These are phyloP conservation scores for Acanthamoeba comandoni DNA, from an alignment of 208 protist species.

Conservation along the genomic window DNA sequence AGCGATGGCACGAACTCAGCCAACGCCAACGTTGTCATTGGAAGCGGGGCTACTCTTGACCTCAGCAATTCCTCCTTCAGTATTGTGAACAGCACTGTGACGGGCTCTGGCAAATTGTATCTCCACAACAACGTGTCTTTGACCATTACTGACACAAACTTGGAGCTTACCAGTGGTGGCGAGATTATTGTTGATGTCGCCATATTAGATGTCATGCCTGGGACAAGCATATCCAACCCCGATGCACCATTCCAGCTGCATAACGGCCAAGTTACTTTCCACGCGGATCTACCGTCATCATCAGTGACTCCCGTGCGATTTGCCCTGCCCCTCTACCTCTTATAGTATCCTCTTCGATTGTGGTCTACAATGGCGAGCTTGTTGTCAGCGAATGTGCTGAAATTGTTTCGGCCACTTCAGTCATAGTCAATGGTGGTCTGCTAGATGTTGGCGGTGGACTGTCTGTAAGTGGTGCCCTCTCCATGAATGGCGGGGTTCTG, in stretches of 20 bases:
- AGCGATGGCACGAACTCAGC: too few species aligned
- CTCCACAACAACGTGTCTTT: slow-evolving; percentile 1
- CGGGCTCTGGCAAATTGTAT: slow-evolving; percentile 28
- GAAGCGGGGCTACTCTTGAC: slow-evolving; percentile 10
- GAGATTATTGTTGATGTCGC: slow-evolving; percentile 29
- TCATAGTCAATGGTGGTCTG: slow-evolving; percentile 7
- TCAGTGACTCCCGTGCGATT: too few species aligned
- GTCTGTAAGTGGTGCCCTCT: background rate
- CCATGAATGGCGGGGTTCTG: background rate
- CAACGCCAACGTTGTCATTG: background rate
- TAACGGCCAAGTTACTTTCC: background rate
- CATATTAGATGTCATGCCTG: background rate
- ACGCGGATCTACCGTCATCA: too few species aligned
- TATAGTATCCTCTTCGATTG: too few species aligned
- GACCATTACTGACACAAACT: background rate
- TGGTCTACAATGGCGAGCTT: too few species aligned
- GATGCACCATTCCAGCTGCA: slow-evolving; percentile 12
- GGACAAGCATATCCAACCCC: background rate
- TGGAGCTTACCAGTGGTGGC: slow-evolving; percentile 5
- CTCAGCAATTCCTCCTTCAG: slow-evolving; percentile 42
- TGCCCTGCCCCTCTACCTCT: too few species aligned
- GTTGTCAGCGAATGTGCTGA: slow-evolving; percentile 9
- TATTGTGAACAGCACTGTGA: slow-evolving; percentile 28
- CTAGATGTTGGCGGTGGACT: background rate
- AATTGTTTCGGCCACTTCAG: background rate